Base-by-base conservation (phyloP, 768 basidiomycete genomes). In the Scleroderma bovista region DNA sequence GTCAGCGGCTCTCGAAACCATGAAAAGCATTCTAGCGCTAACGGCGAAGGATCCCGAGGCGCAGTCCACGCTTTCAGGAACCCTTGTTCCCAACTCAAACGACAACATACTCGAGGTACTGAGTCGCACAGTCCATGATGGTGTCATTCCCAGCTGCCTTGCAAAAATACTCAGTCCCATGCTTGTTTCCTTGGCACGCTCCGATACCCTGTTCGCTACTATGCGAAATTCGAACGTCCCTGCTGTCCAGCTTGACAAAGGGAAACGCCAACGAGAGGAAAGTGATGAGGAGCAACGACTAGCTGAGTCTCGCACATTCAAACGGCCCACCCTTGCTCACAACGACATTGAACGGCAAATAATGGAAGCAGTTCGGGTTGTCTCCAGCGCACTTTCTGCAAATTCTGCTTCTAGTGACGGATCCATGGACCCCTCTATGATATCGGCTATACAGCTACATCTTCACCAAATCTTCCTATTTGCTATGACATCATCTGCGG, bases 381-480 rank as follows among this genome's bases (percentile, higher is more conserved):
- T 87, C 53, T 72, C 78, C 4, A 70, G 75, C 31, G 72, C 80
- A 10, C 69, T 88, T 41, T 60, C 60, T 8, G 62, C 76, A 23
- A 61, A 54, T n/a, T 53, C 62, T 26, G 48, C 61, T 26, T 48
- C 75, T 22, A 56, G 70, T 17, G 73, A n/a, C 6, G 24, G 72
- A 36, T 64, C 74, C 2, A 71, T 84, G 43, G 78, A 81, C 57
- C 73, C 84, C 12, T 59, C 73, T 24, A 63, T 86, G 50, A 77
- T 90, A 44, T 70, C 83, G n/a, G 81, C 86, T 43, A 80, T 90
- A 23, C 85, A 86, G 50, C 66, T 80, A 12, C 81, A 79, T 32
- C 75, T 90, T 13, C 86, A 90, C 54, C 86, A 88, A 54, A 71
- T 88, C 10, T 89, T 88, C 61, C 72, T 88, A 24, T 91, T 90